Evolutionary conservation across 176 grass and related monocot species (phyloP).

Genomic region (Avena atlantica): DNA sequence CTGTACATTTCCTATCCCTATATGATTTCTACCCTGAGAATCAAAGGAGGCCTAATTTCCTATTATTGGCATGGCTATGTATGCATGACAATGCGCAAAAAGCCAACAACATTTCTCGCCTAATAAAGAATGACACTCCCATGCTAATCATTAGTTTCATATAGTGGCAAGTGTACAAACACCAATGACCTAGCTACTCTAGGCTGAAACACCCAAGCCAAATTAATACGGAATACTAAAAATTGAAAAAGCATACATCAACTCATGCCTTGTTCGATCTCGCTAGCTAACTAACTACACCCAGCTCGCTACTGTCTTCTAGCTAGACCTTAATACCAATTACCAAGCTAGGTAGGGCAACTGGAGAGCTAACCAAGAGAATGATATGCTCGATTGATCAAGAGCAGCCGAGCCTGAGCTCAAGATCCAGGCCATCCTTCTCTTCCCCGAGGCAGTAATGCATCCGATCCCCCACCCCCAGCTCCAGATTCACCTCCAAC

Average conservation of each 20-base stretch:
- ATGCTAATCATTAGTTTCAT: background rate
- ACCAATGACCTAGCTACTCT: background rate
- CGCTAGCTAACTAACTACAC: background rate
- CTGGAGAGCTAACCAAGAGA: background rate
- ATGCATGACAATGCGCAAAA: too few species aligned
- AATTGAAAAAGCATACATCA: background rate
- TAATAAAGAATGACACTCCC: too few species aligned
- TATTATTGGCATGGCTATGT: too few species aligned
- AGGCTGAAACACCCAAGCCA: background rate
- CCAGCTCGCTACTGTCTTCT: background rate
- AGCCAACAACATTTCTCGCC: too few species aligned
- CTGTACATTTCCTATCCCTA: too few species aligned
- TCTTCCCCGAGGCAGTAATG: background rate
- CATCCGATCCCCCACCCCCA: background rate
- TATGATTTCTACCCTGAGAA: too few species aligned
- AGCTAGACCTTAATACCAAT: background rate
- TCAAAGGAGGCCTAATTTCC: too few species aligned
- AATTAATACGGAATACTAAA: background rate
- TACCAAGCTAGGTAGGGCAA: background rate
- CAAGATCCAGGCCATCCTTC: constrained; percentile 45
- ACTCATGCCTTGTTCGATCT: background rate
- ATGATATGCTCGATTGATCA: constrained; percentile 27
- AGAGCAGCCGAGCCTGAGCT: constrained; percentile 55
- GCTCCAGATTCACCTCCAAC: constrained; percentile 26
- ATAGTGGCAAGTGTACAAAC: background rate